Evolutionary conservation across 2,329 filamentous ascomycete species (phyloP), one percentile per base, ranked within the genome.

Genomic region (Colletotrichum sp.): DNA sequence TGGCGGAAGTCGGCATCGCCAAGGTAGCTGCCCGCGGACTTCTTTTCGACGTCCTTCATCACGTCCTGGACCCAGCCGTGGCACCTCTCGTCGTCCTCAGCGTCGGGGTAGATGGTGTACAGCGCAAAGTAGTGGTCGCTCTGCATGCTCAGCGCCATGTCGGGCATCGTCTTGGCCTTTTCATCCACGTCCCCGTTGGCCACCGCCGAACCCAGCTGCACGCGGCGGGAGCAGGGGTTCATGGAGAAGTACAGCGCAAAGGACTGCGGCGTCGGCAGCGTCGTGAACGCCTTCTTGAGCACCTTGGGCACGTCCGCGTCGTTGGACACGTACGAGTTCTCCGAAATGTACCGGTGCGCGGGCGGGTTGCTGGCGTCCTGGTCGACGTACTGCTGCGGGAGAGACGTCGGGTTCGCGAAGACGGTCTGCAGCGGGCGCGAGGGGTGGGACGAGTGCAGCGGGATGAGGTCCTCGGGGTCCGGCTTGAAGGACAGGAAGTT

Each of bases 91-190:
- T 91, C 89, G 52, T 90, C 88, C 4, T 79, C 75, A 22, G 80
- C 82, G 28, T 88, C 81, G 65, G 89, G 86, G 86, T 88, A 91
- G 3, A 90, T 81, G 0, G 87, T 84, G 77, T 91, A 91, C 4
- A 89, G 70, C 3, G 89, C 88, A 79, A 91, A 88, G 80, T 91
- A 91, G 79, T 91, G 89, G 77, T 91, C 90, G 0, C 85, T 86
- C 71, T 90, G 89, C 86, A 91, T 86, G 32, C 85, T 88, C 16
- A 90, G 81, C 5, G 90, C 90, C 90, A 91, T 91, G 72, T 89
- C 87, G 1, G 85, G 83, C 44, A 87, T 81, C 34, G 76, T 60
- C 60, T 24, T 68, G 26, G 24, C 36, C 15, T 30, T 28, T 9
- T 10, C 48, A 7, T 59, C 12, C 60, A 69, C 52, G 59, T 68